Base-by-base conservation (phyloP, 306 rosid genomes). In the Heteromeles arbutifolia region DNA sequence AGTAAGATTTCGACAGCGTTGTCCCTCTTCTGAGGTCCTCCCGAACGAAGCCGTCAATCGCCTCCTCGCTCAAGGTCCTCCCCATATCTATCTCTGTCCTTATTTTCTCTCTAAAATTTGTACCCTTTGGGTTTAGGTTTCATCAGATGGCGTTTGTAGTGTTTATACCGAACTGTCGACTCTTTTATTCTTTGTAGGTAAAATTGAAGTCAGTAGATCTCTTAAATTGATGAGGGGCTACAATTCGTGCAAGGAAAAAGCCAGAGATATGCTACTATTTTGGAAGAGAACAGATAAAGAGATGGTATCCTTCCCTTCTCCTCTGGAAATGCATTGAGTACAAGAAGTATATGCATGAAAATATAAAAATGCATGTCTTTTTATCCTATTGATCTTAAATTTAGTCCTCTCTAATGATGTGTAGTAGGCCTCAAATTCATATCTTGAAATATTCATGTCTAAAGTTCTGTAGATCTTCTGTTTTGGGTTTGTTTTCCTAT, bases 241-340 rank as follows among this genome's bases (percentile, higher is more conserved):
- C 89, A 63, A 84, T 89, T 77, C 98, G 98, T 76, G 89, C 99
- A 63, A 87, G 97, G 76, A 95, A 89, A 84, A 4, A 31, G 34
- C 34, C 34, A 31, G 34, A 31, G 1, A 76, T 77, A 91, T 92
- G 92, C 76, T 92, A 76, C 90, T 95, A 22, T 85, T 86, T 84
- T 95, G 97, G 97, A 95, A 95, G 79, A 86, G 98, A 88, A 88
- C 90, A 69, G 99, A 92, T 64, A 95, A 90, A 81, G 99, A 96
- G 86, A 92, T 90, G 98, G 99, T 96, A 88, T 54, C 59, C 69
- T 78, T 79, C 57, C 44, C 48, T 79, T 78, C 77, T 67, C 72
- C 43, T 77, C 75, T 19, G 43, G 29, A 74, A 76, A 22, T 76
- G 65, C 69, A 54, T 69, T 70, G 58, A 77, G 64, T 75, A 73